Evolutionary conservation across 257 asterid genomes (phyloP).

Genomic region (Striga asiatica): DNA sequence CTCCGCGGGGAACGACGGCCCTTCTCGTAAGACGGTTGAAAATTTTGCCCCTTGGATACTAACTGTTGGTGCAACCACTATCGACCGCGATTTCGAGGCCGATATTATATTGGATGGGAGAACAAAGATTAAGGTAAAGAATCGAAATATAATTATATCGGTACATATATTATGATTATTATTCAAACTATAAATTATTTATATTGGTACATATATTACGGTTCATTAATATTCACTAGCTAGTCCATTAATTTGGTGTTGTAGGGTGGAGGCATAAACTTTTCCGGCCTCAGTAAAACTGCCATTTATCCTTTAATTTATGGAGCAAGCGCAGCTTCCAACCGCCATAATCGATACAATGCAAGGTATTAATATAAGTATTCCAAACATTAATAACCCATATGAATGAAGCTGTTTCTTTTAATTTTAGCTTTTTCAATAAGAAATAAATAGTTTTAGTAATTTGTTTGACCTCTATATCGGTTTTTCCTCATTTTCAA

Average conservation of each 20-base stretch:
- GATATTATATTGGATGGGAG: constrained; percentile 28
- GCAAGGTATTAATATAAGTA: too few relatives aligned
- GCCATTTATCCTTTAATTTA: constrained; percentile 43
- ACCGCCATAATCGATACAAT: neutral
- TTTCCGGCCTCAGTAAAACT: constrained; percentile 30
- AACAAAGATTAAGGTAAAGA: constrained; percentile 50
- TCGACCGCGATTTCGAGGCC: constrained; percentile 59
- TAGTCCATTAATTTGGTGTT: too few relatives aligned
- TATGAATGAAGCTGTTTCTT: too few relatives aligned
- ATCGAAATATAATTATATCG: neutral
- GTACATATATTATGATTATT: neutral
- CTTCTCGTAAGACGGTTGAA: constrained; percentile 23
- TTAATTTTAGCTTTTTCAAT: too few relatives aligned
- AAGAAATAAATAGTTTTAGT: too few relatives aligned
- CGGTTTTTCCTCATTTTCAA: too few relatives aligned
- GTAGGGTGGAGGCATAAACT: constrained; percentile 75
- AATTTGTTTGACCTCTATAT: too few relatives aligned
- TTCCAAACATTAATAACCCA: too few relatives aligned
- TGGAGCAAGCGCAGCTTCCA: constrained; percentile 35
- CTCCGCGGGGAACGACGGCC: constrained; percentile 76
- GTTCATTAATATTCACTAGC: neutral
- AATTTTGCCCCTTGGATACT: constrained; percentile 82
- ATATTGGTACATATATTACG: too few relatives aligned
- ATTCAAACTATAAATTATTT: neutral
- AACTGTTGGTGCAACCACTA: constrained; percentile 74